Evolutionary conservation across 441 rosid species (phyloP).

Genomic region (Euphorbia schlechtendalii): DNA sequence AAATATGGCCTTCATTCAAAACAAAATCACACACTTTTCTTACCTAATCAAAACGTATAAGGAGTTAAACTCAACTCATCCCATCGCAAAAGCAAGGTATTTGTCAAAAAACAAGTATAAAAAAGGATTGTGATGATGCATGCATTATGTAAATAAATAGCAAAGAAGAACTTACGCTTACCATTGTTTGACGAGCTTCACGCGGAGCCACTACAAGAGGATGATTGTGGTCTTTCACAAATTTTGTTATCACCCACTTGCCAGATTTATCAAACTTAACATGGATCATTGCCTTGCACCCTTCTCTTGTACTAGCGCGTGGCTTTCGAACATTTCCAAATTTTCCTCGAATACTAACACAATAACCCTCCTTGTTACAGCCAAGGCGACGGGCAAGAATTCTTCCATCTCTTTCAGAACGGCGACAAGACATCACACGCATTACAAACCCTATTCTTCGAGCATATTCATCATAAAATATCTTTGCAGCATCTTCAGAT

Average conservation of each 20-base stretch:
- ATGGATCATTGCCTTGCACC: conserved; percentile 92
- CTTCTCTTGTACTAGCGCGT: conserved; percentile 85
- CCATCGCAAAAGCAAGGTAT: too few species aligned
- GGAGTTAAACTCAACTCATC: neutral
- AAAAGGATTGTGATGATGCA: neutral
- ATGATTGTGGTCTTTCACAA: conserved; percentile 90
- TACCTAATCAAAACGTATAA: neutral
- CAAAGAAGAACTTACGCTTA: conserved; percentile 38
- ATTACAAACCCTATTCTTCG: conserved; percentile 72
- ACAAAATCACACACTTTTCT: too few species aligned
- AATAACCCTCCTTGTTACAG: conserved; percentile 90
- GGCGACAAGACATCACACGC: conserved; percentile 86
- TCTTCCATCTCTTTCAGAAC: conserved; percentile 89
- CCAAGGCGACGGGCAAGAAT: conserved; percentile 88
- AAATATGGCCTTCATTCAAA: neutral
- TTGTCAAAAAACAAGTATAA: too few species aligned
- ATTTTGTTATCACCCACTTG: conserved; percentile 87
- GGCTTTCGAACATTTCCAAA: conserved; percentile 83
- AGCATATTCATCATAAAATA: conserved; percentile 84
- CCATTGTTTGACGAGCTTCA: conserved; percentile 73
- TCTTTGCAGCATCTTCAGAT: conserved; percentile 63
- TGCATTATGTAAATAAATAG: neutral
- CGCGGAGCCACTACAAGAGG: conserved; percentile 59
- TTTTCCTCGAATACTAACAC: conserved; percentile 87
- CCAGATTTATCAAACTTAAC: conserved; percentile 78